These are phyloP conservation scores for Xylariaceae sp. DNA, from an alignment of 2,329 filamentous ascomycete species.

Conservation along the genomic window DNA sequence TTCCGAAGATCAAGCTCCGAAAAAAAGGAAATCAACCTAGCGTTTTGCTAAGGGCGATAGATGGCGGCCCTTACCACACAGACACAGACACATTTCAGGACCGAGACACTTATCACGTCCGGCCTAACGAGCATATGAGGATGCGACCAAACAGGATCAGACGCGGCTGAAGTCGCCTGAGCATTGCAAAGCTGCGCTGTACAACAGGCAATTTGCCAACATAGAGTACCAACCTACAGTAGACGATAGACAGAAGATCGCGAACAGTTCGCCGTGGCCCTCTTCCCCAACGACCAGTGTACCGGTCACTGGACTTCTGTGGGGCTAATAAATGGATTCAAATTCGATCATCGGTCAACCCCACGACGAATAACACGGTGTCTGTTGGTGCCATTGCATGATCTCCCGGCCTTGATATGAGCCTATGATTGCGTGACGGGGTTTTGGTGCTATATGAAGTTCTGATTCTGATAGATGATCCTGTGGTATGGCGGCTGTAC, in stretches of 20 bases:
- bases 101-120: neutral
- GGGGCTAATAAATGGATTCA: neutral
- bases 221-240: constrained; percentile 3
- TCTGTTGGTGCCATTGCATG: neutral
- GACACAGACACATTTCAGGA: neutral
- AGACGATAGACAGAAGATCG: constrained; percentile 1
- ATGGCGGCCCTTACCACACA: neutral
- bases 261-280: neutral
- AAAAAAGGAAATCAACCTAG: neutral
- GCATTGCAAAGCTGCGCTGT: neutral
- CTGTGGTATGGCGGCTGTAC: too few species aligned
- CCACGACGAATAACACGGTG: constrained; percentile 3
- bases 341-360: constrained; percentile 4
- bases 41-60: neutral
- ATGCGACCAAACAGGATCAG: neutral
- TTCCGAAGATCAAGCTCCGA: neutral
- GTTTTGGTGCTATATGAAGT: too few species aligned
- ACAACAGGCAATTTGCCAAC: neutral
- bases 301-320: neutral
- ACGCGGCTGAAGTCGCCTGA: neutral
- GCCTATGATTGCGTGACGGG: too few species aligned
- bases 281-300: neutral
- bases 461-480: too few species aligned
- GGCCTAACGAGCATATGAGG: neutral
- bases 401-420: too few species aligned